These are phyloP conservation scores for Porphyra umbilicalis DNA, from an alignment of 31 red algal species.

Conservation along the genomic window DNA sequence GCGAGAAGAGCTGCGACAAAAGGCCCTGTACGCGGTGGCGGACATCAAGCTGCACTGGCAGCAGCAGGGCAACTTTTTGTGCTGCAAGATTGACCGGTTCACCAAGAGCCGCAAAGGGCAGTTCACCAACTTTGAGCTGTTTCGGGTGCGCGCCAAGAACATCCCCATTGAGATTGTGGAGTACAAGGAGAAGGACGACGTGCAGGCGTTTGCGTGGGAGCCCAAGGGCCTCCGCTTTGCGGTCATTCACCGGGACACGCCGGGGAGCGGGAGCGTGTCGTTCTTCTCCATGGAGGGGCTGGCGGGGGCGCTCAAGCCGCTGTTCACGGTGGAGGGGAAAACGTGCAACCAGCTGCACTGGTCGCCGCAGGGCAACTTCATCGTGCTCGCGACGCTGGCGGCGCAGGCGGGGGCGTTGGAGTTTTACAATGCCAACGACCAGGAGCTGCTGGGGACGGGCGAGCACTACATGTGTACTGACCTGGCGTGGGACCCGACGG, in stretches of 20 bases:
- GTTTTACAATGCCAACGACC: conserved; percentile 86
- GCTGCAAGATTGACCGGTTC: conserved; percentile 81
- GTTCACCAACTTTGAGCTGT: conserved; percentile 93
- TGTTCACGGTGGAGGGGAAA: conserved; percentile 78
- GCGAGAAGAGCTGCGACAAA: conserved; percentile 81
- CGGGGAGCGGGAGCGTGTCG: conserved; percentile 46
- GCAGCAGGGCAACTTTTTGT: conserved; percentile 82
- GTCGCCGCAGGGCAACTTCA: conserved; percentile 77
- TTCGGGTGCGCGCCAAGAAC: conserved; percentile 73
- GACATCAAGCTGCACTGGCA: conserved; percentile 91
- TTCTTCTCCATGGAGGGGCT: conserved; percentile 77
- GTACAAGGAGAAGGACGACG: conserved; percentile 79
- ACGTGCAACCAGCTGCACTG: conserved; percentile 69
- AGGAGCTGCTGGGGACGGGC: conserved; percentile 65
- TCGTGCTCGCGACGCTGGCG: conserved; percentile 74
- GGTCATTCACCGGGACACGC: conserved; percentile 58
- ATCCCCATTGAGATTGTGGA: conserved; percentile 91
- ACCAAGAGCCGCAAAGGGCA: conserved; percentile 89
- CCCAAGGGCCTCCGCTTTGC: conserved; percentile 82
- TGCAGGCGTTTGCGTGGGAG: conserved; percentile 82
- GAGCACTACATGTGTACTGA: conserved; percentile 85
- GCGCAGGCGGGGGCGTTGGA: conserved; percentile 75
- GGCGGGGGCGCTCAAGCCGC: conserved; percentile 42
- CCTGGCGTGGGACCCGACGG: conserved; percentile 86
- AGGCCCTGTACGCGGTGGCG: conserved; percentile 93